These are phyloP conservation scores for Aphanocladium album DNA, from an alignment of 2,329 filamentous ascomycete species.

Conservation along the genomic window DNA sequence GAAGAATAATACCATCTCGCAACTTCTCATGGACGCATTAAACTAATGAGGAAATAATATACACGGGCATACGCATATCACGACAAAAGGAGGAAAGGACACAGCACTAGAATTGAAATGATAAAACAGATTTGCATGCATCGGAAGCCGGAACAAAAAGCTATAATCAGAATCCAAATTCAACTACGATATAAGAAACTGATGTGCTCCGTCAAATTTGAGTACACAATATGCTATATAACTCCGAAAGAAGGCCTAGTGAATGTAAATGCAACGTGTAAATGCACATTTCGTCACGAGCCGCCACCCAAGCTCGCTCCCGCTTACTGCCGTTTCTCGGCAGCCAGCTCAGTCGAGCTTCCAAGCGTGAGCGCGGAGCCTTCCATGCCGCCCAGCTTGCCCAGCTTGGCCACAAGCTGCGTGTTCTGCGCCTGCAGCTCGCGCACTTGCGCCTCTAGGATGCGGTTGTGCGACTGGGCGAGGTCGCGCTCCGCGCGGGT, in stretches of 20 bases:
- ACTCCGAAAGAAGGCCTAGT: not conserved
- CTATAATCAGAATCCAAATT: not conserved
- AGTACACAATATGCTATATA: not conserved
- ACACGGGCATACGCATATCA: not conserved
- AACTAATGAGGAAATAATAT: not conserved
- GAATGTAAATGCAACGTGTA: not conserved
- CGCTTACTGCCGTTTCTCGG: not conserved
- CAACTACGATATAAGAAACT: not conserved
- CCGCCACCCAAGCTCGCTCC: not conserved
- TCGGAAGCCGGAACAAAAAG: not conserved
- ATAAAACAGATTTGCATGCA: not conserved
- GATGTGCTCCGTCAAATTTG: not conserved
- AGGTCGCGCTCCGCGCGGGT: conserved; percentile 47
- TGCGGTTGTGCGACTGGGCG: conserved; percentile 47
- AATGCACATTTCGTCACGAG: not conserved
- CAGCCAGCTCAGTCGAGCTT: not conserved
- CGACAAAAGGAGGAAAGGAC: not conserved
- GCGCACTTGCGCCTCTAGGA: conserved; percentile 50
- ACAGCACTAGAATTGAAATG: not conserved
- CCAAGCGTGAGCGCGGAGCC: not conserved
- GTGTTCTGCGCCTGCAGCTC: conserved; percentile 58
- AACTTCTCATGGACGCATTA: conserved; percentile 22
- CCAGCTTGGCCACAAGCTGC: conserved; percentile 49
- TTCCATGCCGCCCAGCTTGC: conserved; percentile 32
- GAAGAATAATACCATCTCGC: conserved; percentile 22